These are phyloP conservation scores for Yamadazyma kanchanaburiensis DNA, from an alignment of 1,139 yeast genomes.

Conservation along the genomic window DNA sequence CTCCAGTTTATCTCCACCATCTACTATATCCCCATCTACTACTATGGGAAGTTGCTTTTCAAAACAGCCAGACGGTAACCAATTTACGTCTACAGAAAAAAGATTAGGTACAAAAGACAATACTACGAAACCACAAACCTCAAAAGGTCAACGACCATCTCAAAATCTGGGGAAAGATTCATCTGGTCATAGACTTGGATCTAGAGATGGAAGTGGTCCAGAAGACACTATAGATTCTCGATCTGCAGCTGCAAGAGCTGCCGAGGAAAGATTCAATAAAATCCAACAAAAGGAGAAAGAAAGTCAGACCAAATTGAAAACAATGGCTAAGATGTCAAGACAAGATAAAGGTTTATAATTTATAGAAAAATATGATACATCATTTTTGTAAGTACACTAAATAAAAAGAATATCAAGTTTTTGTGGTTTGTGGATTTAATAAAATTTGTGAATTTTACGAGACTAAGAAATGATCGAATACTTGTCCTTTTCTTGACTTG, in stretches of 20 bases:
- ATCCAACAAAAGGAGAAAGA: slow-evolving; percentile 22
- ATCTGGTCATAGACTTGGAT: slow-evolving; percentile 3
- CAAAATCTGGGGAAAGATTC: neutral
- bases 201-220: slow-evolving; percentile 2
- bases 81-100: slow-evolving; percentile 7
- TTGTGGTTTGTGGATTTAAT: slow-evolving; percentile 1
- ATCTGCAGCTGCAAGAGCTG: slow-evolving; percentile 37
- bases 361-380: neutral
- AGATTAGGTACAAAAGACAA: slow-evolving; percentile 7
- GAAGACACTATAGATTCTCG: slow-evolving; percentile 6
- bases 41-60: slow-evolving; percentile 21
- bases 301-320: slow-evolving; percentile 27
- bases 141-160: neutral
- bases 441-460: neutral
- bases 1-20: neutral
- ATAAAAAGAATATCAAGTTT: too few relatives aligned
- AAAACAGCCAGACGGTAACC: too few relatives aligned
- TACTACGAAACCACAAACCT: neutral
- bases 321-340: slow-evolving; percentile 27
- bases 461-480: too few relatives aligned
- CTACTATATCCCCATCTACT: neutral
- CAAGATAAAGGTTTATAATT: slow-evolving; percentile 28
- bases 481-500: too few relatives aligned
- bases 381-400: too few relatives aligned
- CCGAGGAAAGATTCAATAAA: slow-evolving; percentile 28